Conservation (phyloP, 2,329 filamentous ascomycete species). For the Pseudogymnoascus sp. region DNA sequence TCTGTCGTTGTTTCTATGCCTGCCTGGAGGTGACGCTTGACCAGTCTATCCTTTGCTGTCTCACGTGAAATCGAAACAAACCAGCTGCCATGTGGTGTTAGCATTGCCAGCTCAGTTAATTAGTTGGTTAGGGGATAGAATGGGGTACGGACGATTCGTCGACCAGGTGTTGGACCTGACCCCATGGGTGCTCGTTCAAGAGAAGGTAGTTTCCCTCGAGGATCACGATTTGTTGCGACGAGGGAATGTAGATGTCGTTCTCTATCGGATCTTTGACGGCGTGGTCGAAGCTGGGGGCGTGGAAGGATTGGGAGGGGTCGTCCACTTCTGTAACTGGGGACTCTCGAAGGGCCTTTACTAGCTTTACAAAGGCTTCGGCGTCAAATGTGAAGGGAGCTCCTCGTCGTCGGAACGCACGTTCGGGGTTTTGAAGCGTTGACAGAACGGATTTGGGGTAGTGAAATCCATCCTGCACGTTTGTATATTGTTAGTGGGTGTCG, state of each 20-base stretch:
- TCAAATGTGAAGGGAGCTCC: conserved; percentile 31
- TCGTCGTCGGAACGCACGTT: conserved; percentile 23
- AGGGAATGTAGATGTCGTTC: conserved; percentile 37
- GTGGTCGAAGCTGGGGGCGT: conserved; percentile 43
- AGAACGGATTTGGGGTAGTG: conserved; percentile 25
- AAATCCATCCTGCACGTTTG: conserved; percentile 26
- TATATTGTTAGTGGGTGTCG: background rate
- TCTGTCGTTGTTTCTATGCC: conserved; percentile 26
- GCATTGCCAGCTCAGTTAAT: background rate
- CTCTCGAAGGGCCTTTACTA: conserved; percentile 19
- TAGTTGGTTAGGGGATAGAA: background rate
- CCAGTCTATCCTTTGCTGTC: conserved; percentile 22
- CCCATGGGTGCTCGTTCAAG: conserved; percentile 40
- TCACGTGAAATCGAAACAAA: conserved; percentile 25
- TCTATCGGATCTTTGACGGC: conserved; percentile 43
- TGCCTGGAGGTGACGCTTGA: conserved; percentile 23
- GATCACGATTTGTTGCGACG: conserved; percentile 38
- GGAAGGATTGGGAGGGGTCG: background rate
- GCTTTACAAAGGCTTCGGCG: conserved; percentile 20
- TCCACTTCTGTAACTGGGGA: conserved; percentile 21
- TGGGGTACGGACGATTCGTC: conserved; percentile 33
- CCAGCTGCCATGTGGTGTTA: conserved; percentile 20
- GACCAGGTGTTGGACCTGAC: conserved; percentile 36
- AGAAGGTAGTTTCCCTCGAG: conserved; percentile 46
- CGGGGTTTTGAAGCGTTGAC: conserved; percentile 19